Evolutionary conservation across 495 filamentous ascomycete genomes (phyloP).

Genomic region (Talaromyces stipitatus): DNA sequence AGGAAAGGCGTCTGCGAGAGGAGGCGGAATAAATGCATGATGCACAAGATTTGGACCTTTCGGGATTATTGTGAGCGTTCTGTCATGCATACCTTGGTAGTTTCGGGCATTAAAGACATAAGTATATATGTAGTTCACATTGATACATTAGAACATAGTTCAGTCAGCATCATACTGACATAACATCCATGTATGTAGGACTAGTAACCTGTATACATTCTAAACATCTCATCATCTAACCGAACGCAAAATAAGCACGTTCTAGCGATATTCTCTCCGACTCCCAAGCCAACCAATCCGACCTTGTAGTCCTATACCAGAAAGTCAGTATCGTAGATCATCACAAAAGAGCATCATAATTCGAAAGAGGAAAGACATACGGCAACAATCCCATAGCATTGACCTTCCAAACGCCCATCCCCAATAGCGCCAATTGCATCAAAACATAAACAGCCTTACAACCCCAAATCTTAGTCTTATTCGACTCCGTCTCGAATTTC

Average conservation of each 20-base stretch:
- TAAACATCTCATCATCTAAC: constrained; percentile 12
- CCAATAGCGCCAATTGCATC: constrained; percentile 78
- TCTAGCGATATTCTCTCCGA: constrained; percentile 69
- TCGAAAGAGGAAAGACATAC: constrained; percentile 41
- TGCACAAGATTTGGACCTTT: not conserved
- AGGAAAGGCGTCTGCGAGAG: constrained; percentile 20
- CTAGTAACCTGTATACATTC: not conserved
- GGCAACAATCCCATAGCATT: constrained; percentile 94
- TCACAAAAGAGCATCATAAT: not conserved
- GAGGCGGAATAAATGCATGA: not conserved
- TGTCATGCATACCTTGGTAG: not conserved
- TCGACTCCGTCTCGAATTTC: constrained; percentile 82
- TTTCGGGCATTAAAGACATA: not conserved
- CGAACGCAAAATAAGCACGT: constrained; percentile 47
- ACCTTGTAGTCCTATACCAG: constrained; percentile 70
- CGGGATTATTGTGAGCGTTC: not conserved
- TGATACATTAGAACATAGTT: not conserved
- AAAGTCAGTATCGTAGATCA: constrained; percentile 3
- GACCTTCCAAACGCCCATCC: constrained; percentile 90
- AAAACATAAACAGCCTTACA: constrained; percentile 82
- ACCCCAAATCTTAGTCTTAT: constrained; percentile 56
- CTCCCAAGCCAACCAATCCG: constrained; percentile 96
- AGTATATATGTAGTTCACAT: not conserved
- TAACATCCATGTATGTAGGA: not conserved
- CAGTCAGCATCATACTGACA: not conserved